These are phyloP conservation scores for Asterionellopsis glacialis DNA, from an alignment of 108 stramenopile genomes.

Conservation along the genomic window DNA sequence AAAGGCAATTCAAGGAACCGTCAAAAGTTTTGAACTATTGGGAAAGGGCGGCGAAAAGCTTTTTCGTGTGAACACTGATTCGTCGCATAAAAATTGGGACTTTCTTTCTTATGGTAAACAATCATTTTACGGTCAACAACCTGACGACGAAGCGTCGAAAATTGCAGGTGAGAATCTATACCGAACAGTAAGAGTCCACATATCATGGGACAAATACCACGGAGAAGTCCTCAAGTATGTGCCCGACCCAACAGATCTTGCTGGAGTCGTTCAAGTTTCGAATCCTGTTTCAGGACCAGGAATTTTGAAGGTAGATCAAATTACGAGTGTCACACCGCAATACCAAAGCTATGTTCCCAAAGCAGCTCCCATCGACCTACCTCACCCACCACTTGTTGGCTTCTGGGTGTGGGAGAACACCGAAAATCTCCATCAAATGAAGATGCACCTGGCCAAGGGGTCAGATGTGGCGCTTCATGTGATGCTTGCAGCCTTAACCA, in stretches of 20 bases:
- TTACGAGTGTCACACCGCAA: constrained; percentile 14
- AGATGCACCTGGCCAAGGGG: constrained; percentile 20
- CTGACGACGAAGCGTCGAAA: background rate
- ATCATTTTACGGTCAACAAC: constrained; percentile 10
- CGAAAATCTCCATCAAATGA: constrained; percentile 11
- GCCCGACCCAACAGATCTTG: constrained; percentile 2
- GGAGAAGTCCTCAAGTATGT: constrained; percentile 4
- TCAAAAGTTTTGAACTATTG: constrained; percentile 18
- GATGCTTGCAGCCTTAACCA: constrained; percentile 11
- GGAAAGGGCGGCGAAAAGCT: constrained; percentile 3
- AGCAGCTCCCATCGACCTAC: background rate
- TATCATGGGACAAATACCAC: constrained; percentile 18
- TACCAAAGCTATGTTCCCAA: constrained; percentile 17
- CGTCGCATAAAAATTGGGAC: constrained; percentile 5
- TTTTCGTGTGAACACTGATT: constrained; percentile 14
- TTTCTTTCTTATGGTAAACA: constrained; percentile 11
- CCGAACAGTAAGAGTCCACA: constrained; percentile 9
- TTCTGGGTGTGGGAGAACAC: constrained; percentile 26
- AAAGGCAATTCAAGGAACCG: constrained; percentile 7
- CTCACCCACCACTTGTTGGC: constrained; percentile 11
- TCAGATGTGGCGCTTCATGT: constrained; percentile 14
- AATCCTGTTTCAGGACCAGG: background rate
- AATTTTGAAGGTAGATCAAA: constrained; percentile 16
- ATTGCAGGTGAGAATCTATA: constrained; percentile 8
- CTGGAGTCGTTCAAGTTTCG: background rate